Percentiles rank a stretch among this genome's conserved stretches.
Evolutionary conservation across 495 filamentous ascomycete species (phyloP).

Genomic region (Coniosporium apollinis): DNA sequence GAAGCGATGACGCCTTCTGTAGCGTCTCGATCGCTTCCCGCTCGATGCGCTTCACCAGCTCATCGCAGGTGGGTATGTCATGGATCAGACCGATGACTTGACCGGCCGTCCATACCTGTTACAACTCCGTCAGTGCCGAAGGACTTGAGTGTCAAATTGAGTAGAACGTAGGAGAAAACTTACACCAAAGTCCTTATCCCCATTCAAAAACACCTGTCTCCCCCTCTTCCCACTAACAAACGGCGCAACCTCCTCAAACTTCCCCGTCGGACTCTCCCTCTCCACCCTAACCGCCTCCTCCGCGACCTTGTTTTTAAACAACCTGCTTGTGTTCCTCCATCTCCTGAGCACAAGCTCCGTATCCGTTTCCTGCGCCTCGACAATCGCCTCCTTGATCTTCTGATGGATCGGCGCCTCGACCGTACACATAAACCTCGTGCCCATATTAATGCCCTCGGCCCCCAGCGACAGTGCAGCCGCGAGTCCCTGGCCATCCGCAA

Average conservation of each 20-base stretch:
- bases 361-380: conserved; percentile 74
- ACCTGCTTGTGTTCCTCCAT: conserved; percentile 81
- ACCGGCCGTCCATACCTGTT: conserved; percentile 51
- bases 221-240: conserved; percentile 87
- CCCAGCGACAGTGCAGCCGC: conserved; percentile 84
- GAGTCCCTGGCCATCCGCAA: conserved; percentile 86
- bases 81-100: conserved; percentile 57
- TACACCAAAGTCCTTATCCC: conserved; percentile 81
- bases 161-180: conserved; percentile 19
- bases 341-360: conserved; percentile 75
- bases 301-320: conserved; percentile 82
- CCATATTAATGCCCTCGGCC: conserved; percentile 94
- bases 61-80: conserved; percentile 47
- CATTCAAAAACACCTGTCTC: conserved; percentile 77
- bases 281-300: conserved; percentile 68
- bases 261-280: conserved; percentile 64
- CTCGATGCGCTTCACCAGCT: conserved; percentile 43
- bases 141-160: too few relatives aligned
- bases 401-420: conserved; percentile 82
- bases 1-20: conserved; percentile 12
- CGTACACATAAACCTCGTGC: conserved; percentile 86
- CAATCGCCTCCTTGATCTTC: conserved; percentile 87
- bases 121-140: background rate
- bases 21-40: conserved; percentile 40
- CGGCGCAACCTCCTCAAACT: conserved; percentile 81